These are phyloP conservation scores for Microthlaspi erraticum DNA, from an alignment of 345 rosid species.

Conservation along the genomic window DNA sequence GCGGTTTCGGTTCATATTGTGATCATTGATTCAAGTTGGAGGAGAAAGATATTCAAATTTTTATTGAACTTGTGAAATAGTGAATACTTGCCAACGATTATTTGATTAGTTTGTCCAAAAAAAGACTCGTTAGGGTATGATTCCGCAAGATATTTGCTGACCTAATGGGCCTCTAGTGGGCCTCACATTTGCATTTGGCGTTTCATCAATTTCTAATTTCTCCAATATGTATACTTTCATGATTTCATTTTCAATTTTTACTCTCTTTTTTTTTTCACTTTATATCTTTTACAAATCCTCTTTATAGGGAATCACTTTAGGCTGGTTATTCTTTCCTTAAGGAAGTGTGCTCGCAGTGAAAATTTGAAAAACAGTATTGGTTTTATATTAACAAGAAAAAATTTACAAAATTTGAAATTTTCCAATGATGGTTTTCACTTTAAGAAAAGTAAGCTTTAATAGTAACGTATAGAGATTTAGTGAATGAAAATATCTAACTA, in stretches of 20 bases:
- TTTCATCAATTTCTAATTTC: not conserved
- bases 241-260: constrained; percentile 34
- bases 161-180: constrained; percentile 13
- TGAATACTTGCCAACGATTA: not conserved
- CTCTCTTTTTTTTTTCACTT: constrained; percentile 25
- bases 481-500: not conserved
- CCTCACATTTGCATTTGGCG: not conserved
- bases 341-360: constrained; percentile 15
- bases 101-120: not conserved
- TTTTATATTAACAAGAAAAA: constrained; percentile 6
- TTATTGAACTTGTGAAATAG: not conserved
- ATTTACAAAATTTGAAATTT: constrained; percentile 35
- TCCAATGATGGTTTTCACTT: constrained; percentile 22
- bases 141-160: not conserved
- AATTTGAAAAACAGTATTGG: not conserved
- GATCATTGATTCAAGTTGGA: not conserved
- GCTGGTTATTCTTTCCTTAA: constrained; percentile 32
- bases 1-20: not conserved
- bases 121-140: not conserved
- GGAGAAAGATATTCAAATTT: constrained; percentile 1
- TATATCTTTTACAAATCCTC: constrained; percentile 37
- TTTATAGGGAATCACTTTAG: constrained; percentile 28
- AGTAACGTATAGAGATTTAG: constrained; percentile 28
- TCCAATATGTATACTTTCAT: constrained; percentile 27
- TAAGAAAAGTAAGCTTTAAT: not conserved